Base-by-base conservation (phyloP, 139 green algal species). In the Chlorella sp. region DNA sequence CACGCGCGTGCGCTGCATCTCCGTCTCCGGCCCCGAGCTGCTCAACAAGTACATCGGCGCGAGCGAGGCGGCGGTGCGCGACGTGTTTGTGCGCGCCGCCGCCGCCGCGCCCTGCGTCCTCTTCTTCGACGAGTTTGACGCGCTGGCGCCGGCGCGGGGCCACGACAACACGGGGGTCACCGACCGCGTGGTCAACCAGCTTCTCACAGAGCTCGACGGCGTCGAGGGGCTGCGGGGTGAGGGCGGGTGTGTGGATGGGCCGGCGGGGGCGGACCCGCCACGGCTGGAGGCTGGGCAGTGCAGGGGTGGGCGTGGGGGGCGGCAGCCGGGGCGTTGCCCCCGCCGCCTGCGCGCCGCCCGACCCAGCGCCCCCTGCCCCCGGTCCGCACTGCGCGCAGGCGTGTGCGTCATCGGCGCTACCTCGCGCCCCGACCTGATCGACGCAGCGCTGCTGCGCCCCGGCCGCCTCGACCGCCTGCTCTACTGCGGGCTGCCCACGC, bases 41-140 rank as follows among this genome's bases (percentile, higher is more conserved):
- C 87, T 99, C 0, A 98, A 98, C 88, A 99, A 98, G 86, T 99
- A 98, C 85, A 98, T 99, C 70, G 96, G 96, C 19, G 90, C 91
- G 21, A 92, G 77, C 61, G 96, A 99, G 85, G 92, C 92, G 35
- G 89, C 86, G n/a, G 94, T 97, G 45, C 85, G 96, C 0, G 92
- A 95, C 40, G 73, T 97, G 35, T 99, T 99, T 83, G 73, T 77
- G n/a, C 86, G 87, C 3, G 96, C 96, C 0, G 61, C 84, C 11
- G 86, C 87, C 0, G 94, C 95, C 6, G 93, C 94, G 1, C 96
- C 96, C 8, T 97, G 93, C 77, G 86, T 97, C n/a, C 90, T 99
- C 23, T 99, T 99, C 84, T 99, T 99, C 82, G 96, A 99, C 74
- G 96, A 99, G 86, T 98, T 99, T 79, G 96, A 99, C 74, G 91